Evolutionary conservation across 2,329 filamentous ascomycete species (phyloP).

Genomic region (Claviceps sp.): DNA sequence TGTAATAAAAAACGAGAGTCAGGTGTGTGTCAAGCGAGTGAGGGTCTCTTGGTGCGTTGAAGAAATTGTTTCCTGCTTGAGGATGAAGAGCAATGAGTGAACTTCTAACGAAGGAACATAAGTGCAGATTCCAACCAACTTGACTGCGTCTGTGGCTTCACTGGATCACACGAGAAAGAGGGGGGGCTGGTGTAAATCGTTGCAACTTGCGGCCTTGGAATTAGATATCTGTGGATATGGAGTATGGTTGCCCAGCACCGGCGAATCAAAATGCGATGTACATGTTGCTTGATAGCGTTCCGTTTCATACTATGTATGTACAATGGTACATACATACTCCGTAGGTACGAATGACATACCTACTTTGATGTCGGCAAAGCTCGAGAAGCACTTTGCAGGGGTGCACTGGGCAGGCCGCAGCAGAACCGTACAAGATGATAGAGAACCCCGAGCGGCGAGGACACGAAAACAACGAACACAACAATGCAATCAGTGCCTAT

Average conservation of each 20-base stretch:
- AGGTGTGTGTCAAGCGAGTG: background rate
- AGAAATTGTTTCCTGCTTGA: background rate
- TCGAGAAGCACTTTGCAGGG: background rate
- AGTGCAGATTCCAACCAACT: background rate
- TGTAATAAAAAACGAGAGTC: background rate
- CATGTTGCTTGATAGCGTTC: background rate
- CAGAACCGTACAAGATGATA: background rate
- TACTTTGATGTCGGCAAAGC: background rate
- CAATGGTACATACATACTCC: background rate
- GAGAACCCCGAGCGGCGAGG: background rate
- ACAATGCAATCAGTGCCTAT: background rate
- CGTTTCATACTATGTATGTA: background rate
- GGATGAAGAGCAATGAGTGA: background rate
- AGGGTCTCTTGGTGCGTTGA: background rate
- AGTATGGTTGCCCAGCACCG: background rate
- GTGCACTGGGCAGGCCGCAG: background rate
- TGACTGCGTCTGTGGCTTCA: background rate
- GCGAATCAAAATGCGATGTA: background rate
- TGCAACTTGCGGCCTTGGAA: background rate
- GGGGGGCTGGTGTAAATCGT: background rate
- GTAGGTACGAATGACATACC: background rate
- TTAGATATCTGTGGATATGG: background rate
- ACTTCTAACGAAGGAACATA: background rate
- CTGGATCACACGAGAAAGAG: background rate
- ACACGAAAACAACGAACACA: background rate